phyloP scores from a whole-genome alignment of 2,329 filamentous ascomycete genomes.

The Trichophyton verrucosum region DNA sequence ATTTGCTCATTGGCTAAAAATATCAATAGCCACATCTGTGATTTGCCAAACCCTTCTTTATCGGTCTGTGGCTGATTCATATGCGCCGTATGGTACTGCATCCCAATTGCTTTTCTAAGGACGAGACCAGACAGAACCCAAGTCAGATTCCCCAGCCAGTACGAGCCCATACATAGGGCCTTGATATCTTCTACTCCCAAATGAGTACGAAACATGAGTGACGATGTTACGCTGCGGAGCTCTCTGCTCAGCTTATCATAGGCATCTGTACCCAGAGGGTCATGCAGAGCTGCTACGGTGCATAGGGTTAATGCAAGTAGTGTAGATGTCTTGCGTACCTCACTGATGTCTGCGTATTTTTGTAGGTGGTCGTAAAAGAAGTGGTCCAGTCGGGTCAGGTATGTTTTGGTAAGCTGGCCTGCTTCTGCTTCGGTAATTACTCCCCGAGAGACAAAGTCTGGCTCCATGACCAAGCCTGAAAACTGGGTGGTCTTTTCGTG shows the following conservation, averaged over 20 bases:
- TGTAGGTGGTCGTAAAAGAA: slow-evolving; percentile 27
- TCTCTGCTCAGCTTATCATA: slow-evolving; percentile 41
- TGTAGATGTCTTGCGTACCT: slow-evolving; percentile 20
- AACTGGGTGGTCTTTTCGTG: slow-evolving; percentile 23
- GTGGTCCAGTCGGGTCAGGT: slow-evolving; percentile 31
- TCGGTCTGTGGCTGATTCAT: slow-evolving; percentile 10
- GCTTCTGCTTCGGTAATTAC: slow-evolving; percentile 31
- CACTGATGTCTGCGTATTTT: slow-evolving; percentile 7
- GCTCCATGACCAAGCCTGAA: slow-evolving; percentile 31
- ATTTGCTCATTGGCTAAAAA: slow-evolving; percentile 12
- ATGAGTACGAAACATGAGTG: slow-evolving; percentile 41
- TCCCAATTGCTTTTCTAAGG: slow-evolving; percentile 33
- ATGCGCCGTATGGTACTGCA: slow-evolving; percentile 25
- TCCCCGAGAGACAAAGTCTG: slow-evolving; percentile 35
- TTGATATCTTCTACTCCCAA: slow-evolving; percentile 40
- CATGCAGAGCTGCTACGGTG: slow-evolving; percentile 38
- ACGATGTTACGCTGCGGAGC: slow-evolving; percentile 41
- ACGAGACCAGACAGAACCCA: slow-evolving; percentile 36
- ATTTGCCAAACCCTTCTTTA: slow-evolving; percentile 15
- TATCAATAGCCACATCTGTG: slow-evolving; percentile 33
- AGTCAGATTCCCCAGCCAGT: slow-evolving; percentile 44
- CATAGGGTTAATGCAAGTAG: slow-evolving; percentile 37
- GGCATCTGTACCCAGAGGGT: slow-evolving; percentile 34
- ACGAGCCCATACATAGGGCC: slow-evolving; percentile 43
- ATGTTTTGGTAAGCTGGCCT: slow-evolving; percentile 29